Evolutionary conservation across 228 moss, liverwort and hornwort genomes (phyloP), one percentile per base, ranked within the genome.

Genomic region (Sphagnum magellanicum): DNA sequence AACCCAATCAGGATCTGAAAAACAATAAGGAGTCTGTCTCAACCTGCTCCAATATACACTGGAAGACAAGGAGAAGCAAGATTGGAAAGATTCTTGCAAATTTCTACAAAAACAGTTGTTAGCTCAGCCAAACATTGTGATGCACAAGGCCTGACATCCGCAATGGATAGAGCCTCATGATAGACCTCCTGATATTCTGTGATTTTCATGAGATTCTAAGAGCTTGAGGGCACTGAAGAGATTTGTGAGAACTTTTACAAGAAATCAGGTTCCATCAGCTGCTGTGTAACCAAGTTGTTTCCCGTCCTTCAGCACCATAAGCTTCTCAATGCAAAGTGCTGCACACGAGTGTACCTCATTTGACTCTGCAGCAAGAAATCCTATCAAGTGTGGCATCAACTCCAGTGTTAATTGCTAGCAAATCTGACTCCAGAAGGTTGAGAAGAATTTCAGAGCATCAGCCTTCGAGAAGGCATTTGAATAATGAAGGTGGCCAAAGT

Each of bases 331-430:
- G 57, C 79, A 87, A 68, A 88, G 79, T 13, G 96, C 96, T 5
- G 96, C 96, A 81, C 91, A 97, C 3, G 96, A 97, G 74, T 97
- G 96, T 71, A 93, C 93, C n/a, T 91, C 96, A 68, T 93, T 97
- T 16, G 96, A 97, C 72, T 97, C 93, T 53, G 93, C 89, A 52
- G 85, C 71, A 14, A 97, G 85, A 70, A 91, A 97, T 71, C 89
- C 86, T 49, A 93, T 79, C 64, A 90, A 64, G 67, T 84, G 81
- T 15, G 87, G 87, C 84, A 87, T 80, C 81, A 97, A 74, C 74
- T 84, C 88, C 79, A 97, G 62, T 50, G 83, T 71, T 70, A 85
- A 68, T 50, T 86, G 75, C 73, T 97, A 93, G 49, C 93, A 91
- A 63, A 97, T 79, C 74, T 84, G 93, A 73, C 83, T 88, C 8